Evolutionary conservation across 163 green algal genomes (phyloP), one percentile per base, ranked within the genome.

Genomic region (Trebouxia gelatinosa): DNA sequence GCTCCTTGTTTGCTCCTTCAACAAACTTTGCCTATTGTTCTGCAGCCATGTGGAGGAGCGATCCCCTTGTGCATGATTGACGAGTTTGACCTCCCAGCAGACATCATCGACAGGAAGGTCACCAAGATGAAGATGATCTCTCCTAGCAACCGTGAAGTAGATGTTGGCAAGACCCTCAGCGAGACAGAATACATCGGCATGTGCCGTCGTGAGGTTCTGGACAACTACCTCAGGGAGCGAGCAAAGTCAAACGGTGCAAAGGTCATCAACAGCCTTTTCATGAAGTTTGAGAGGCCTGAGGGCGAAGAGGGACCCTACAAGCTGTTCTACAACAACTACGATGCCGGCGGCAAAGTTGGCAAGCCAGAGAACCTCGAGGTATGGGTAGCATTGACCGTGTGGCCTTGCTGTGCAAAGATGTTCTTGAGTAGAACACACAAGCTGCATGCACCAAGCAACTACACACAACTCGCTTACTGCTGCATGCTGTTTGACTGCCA

Each of bases 111-210:
- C 86, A 88, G 94, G 62, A 93, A 93, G 75, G 93, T 97, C 51
- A 89, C 94, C 75, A 99, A 98, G 92, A 98, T 99, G 95, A 99
- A 99, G 91, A 99, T 99, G 95, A 99, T 99, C 80, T 97, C 91
- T 5, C 95, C 95, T 38, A 97, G 91, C 81, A 98, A 98, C 89
- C 68, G 93, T 38, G 94, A 98, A 82, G 95, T 99, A 1, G 96
- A 99, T 78, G 96, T 99, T 3, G 96, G 96, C 79, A 97, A 95
- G 90, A 99, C 96, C 0, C 92, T 99, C 37, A 93, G 85, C 80
- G 92, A 98, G 78, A 95, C 89, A 38, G 96, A 99, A 90, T 99
- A 97, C 91, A 99, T 99, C 79, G 96, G 95, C 82, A 98, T 98
- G 94, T 95, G 90, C 92, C 90, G 94, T 38, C 82, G 87, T 35